Evolutionary conservation across 768 basidiomycete genomes (phyloP).

Genomic region (Sistotremastrum niveocremeum): DNA sequence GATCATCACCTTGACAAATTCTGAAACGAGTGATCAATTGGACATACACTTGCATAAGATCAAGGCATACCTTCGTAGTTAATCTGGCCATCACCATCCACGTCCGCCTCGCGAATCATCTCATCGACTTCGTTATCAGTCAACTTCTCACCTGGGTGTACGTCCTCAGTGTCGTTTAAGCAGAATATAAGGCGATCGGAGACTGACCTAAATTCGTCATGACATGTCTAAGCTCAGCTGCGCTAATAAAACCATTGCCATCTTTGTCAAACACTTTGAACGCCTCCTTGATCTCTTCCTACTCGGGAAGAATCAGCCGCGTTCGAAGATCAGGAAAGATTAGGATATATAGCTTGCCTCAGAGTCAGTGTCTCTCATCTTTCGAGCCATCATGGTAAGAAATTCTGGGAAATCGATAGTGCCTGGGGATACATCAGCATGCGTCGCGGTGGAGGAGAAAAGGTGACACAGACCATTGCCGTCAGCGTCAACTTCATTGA

Average conservation of each 20-base stretch:
- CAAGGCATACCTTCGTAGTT: conserved; percentile 57
- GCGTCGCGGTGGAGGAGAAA: conserved; percentile 5
- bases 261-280: conserved; percentile 98
- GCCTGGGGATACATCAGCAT: conserved; percentile 9
- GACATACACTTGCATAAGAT: conserved; percentile 1
- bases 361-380: conserved; percentile 84
- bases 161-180: neutral
- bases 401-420: conserved; percentile 59
- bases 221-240: conserved; percentile 77
- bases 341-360: conserved; percentile 22
- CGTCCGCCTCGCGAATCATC: conserved; percentile 95
- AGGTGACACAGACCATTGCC: conserved; percentile 83
- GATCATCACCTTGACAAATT: conserved; percentile 56
- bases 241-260: conserved; percentile 79
- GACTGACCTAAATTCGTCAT: conserved; percentile 78
- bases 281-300: conserved; percentile 88
- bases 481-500: conserved; percentile 87
- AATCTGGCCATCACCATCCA: conserved; percentile 90
- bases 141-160: conserved; percentile 61
- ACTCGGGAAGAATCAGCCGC: too few species aligned
- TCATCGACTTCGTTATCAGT: conserved; percentile 82
- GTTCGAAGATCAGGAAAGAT: too few species aligned
- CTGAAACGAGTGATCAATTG: conserved; percentile 20
- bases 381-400: conserved; percentile 72
- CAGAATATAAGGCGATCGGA: conserved; percentile 1